Evolutionary conservation across 78 protist species (phyloP).

Genomic region (Dictyostelium brefeldianum): DNA sequence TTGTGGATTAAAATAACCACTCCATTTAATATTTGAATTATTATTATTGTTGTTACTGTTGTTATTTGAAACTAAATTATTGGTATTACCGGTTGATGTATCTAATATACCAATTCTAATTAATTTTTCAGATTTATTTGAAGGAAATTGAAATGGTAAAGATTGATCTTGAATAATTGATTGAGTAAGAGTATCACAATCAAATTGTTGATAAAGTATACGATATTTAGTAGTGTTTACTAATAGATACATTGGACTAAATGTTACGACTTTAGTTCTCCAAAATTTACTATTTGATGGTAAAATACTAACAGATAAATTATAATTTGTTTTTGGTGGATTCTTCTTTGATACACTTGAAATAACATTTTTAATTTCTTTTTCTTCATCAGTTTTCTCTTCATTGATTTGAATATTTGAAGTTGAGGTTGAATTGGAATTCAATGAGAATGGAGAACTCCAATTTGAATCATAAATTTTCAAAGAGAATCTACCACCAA

Average conservation of each 20-base stretch:
- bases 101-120: constrained; percentile 32
- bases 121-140: constrained; percentile 19
- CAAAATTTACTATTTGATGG: constrained; percentile 49
- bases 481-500: constrained; percentile 56
- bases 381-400: constrained; percentile 53
- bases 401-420: constrained; percentile 50
- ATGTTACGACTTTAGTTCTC: constrained; percentile 65
- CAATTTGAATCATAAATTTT: constrained; percentile 54
- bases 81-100: not conserved
- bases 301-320: constrained; percentile 43
- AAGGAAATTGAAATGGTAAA: constrained; percentile 72
- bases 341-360: not conserved
- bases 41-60: not conserved
- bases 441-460: constrained; percentile 66
- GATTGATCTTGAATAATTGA: constrained; percentile 52
- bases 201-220: constrained; percentile 61
- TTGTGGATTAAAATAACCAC: constrained; percentile 66
- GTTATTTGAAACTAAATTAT: not conserved
- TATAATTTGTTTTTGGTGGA: constrained; percentile 28
- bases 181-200: constrained; percentile 34
- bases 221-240: constrained; percentile 27
- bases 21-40: constrained; percentile 23
- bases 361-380: constrained; percentile 30
- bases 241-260: constrained; percentile 50
- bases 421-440: not conserved